Base-by-base conservation (phyloP, 495 filamentous ascomycete genomes). In the Chaetomium cochliodes region DNA sequence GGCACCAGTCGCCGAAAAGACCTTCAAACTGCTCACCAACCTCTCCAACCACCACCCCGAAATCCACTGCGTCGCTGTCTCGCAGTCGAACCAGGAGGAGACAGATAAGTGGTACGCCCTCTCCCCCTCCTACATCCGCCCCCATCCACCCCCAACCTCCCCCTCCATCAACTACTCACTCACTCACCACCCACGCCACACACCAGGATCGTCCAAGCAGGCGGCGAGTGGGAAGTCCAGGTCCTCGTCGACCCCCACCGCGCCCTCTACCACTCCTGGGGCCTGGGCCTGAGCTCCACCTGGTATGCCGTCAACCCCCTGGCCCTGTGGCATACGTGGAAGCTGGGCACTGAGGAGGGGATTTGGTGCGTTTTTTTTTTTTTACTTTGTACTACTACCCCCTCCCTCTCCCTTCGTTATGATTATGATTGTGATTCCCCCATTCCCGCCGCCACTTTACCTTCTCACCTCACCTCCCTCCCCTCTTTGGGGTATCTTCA, bases 61-160 rank as follows among this genome's bases (percentile, higher is more conserved):
- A n/a, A 70, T 87, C 2, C 71, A 77, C 64, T 87, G 82, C 77
- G 72, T 87, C 50, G 85, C 85, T 30, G 72, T 88, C 13, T 87
- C 86, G 6, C 85, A 87, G 67, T 82, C 79, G 25, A 74, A 79
- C n/a, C 58, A 70, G 16, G 68, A 72, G 23, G 76, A 79, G 0
- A 88, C 86, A 0, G 76, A 83, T 58, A 74, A 75, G 41, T 88
- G 86, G 85, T 64, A 33, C 18, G 62, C 25, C 8, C n/a, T 7
- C 6, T 26, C 25, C 5, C 22, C 13, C 22, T 54, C 25, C 33
- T 30, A 25, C 42, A 0, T 20, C 6, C 22, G 15, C 13, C 4
- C 5, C 7, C 6, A 18, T 16, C 5, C 33, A 25, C 37, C 37
- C 25, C 44, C 42, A 4, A 9, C 6, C 33, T 39, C 13, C 4